phyloP scores from a whole-genome alignment of 2,329 filamentous ascomycete species.

The Xylaria arbuscula region DNA sequence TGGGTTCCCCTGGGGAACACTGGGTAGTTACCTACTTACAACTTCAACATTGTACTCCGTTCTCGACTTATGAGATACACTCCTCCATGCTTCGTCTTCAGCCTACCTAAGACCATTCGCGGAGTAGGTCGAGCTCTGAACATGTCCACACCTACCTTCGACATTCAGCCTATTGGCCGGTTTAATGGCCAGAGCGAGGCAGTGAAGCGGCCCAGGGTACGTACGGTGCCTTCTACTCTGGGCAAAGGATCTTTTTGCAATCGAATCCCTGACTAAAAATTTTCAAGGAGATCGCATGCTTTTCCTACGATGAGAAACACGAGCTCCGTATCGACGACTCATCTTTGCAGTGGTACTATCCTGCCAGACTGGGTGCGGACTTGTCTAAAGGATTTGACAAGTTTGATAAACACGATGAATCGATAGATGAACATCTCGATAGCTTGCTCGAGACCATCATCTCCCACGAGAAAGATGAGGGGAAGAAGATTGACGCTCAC shows the following conservation, averaged over 20 bases:
- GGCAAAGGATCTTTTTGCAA: not conserved
- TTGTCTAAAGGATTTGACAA: slow-evolving; percentile 83
- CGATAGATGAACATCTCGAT: slow-evolving; percentile 86
- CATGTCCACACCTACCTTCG: slow-evolving; percentile 57
- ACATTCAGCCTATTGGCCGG: slow-evolving; percentile 75
- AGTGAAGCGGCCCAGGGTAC: slow-evolving; percentile 79
- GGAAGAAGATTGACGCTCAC: slow-evolving; percentile 77
- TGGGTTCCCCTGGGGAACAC: too few species aligned
- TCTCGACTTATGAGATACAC: not conserved
- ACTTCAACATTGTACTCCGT: not conserved
- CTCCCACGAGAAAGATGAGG: slow-evolving; percentile 75
- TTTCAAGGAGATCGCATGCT: slow-evolving; percentile 84
- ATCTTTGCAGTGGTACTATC: slow-evolving; percentile 89
- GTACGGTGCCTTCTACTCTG: slow-evolving; percentile 55
- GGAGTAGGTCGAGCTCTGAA: not conserved
- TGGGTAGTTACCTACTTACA: not conserved
- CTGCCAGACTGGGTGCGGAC: slow-evolving; percentile 75
- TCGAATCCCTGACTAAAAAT: slow-evolving; percentile 6
- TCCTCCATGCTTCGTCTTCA: not conserved
- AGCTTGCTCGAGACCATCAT: slow-evolving; percentile 81
- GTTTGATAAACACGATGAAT: slow-evolving; percentile 86
- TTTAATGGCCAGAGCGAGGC: slow-evolving; percentile 76
- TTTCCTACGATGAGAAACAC: slow-evolving; percentile 91
- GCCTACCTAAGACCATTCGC: not conserved
- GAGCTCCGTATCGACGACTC: slow-evolving; percentile 79